Base-by-base conservation (phyloP, 768 basidiomycete genomes). In the Russula sp. region DNA sequence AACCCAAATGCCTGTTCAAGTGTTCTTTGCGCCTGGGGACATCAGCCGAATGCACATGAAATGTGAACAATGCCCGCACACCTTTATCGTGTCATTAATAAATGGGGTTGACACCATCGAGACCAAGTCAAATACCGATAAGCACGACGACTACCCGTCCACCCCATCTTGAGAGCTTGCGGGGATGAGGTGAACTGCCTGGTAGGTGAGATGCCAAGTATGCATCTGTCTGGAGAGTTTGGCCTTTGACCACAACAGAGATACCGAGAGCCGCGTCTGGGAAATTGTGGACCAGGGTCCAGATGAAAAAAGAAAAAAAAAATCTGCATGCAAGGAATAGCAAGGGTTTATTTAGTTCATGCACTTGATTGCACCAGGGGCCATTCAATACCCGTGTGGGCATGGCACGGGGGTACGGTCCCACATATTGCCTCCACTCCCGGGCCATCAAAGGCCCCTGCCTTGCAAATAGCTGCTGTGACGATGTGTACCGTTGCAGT, bases 51-150 rank as follows among this genome's bases (percentile, higher is more conserved):
- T 10, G 31, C 59, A 55, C 47, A 37, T 47, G 31, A 61, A 34
- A 16, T 50, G 53, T 1, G n/a, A 35, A 11, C 22, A 8, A 32
- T 6, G 37, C 0, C 31, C 5, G 61, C 79, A 58, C 48, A 85
- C 88, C 79, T 89, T 90, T 73, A 91, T 78, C 51, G 88, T 86
- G 35, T 95, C 89, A 72, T 27, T 94, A 87, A 76, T 98, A 98
- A 65, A 97, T 86, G 5, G 94, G 95, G 74, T 97, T 97, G 13
- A 98, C 93, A 11, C 94, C 89, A 48, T 96, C 92, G 39, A 98
- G 76, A 1, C 96, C 96, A 18, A 99, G 77, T 53, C 96, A 78
- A 18, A 96, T 82, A 11, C 92, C 92, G 49, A 97, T 80, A 16
- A 99, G 78, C 0, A 99, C 80, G 16, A 99, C 77, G 0, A 98